Conservation (phyloP, 768 basidiomycete genomes). For the Lentinula edodes region DNA sequence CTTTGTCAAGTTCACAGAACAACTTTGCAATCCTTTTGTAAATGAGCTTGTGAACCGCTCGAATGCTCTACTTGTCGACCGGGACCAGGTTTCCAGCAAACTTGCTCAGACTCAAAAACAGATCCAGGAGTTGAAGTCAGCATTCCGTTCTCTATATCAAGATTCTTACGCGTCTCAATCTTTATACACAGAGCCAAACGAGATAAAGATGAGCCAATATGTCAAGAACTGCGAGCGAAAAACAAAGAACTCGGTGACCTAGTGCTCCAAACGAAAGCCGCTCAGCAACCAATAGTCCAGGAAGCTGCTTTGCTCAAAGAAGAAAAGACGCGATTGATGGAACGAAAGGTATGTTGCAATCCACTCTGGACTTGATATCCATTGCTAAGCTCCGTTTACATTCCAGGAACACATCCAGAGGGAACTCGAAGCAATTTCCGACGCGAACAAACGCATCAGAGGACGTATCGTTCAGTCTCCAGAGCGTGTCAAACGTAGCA, state of each 20-base stretch:
- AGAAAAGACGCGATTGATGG: slow-evolving; percentile 57
- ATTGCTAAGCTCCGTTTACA: background rate
- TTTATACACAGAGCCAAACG: slow-evolving; percentile 44
- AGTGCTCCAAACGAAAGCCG: slow-evolving; percentile 66
- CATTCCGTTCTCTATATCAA: slow-evolving; percentile 14
- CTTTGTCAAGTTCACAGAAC: slow-evolving; percentile 85
- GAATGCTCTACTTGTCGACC: slow-evolving; percentile 49
- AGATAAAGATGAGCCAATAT: slow-evolving; percentile 64
- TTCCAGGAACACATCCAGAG: slow-evolving; percentile 54
- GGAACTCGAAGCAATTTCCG: slow-evolving; percentile 53
- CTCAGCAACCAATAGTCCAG: slow-evolving; percentile 51
- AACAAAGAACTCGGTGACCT: slow-evolving; percentile 58
- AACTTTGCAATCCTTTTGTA: slow-evolving; percentile 56
- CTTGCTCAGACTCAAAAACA: slow-evolving; percentile 44
- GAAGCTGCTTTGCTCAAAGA: slow-evolving; percentile 69
- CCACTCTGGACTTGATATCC: background rate
- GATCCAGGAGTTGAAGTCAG: slow-evolving; percentile 51
- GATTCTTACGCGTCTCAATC: background rate
- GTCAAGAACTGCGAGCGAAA: slow-evolving; percentile 52
- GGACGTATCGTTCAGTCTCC: slow-evolving; percentile 87
- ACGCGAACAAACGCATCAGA: slow-evolving; percentile 57
- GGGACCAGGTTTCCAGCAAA: slow-evolving; percentile 50
- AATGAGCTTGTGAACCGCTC: slow-evolving; percentile 58
- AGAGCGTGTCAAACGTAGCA: slow-evolving; percentile 81
- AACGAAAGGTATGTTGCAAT: slow-evolving; percentile 49